Conservation (phyloP, 306 rosid genomes). For the Albizia julibrissin region DNA sequence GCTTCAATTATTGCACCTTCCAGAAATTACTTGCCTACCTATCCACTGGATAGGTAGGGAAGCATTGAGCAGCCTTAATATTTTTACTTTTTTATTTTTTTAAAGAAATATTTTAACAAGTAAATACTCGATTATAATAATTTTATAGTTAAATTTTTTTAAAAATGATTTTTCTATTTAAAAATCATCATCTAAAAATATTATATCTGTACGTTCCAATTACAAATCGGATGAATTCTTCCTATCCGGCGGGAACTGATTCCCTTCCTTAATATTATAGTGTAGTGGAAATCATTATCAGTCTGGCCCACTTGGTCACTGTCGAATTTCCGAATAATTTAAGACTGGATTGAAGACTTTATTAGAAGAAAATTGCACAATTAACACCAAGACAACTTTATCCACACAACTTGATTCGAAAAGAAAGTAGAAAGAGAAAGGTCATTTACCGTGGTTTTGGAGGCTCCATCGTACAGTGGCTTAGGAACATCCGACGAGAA, state of each 20-base stretch:
- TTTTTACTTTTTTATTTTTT: no score
- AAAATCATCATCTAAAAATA: no score
- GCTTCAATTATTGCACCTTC: neutral
- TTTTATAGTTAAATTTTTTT: no score
- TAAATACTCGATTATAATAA: no score
- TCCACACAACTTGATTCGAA: neutral
- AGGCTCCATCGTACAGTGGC: slow-evolving; percentile 54
- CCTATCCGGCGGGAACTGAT: no score
- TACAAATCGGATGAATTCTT: no score
- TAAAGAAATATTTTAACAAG: no score
- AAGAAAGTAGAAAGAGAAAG: neutral
- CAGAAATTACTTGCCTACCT: neutral
- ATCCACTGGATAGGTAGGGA: no score
- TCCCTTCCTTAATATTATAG: neutral
- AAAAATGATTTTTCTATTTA: no score
- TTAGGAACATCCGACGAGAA: slow-evolving; percentile 37
- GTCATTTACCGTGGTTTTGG: slow-evolving; percentile 32
- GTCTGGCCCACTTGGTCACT: neutral
- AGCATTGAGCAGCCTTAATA: no score
- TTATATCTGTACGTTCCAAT: no score
- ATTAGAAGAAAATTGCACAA: neutral
- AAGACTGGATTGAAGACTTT: neutral
- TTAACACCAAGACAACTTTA: neutral
- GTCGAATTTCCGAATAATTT: neutral
- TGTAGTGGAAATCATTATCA: neutral